Evolutionary conservation across 495 filamentous ascomycete genomes (phyloP).

Genomic region (Lasiosphaeria hispida): DNA sequence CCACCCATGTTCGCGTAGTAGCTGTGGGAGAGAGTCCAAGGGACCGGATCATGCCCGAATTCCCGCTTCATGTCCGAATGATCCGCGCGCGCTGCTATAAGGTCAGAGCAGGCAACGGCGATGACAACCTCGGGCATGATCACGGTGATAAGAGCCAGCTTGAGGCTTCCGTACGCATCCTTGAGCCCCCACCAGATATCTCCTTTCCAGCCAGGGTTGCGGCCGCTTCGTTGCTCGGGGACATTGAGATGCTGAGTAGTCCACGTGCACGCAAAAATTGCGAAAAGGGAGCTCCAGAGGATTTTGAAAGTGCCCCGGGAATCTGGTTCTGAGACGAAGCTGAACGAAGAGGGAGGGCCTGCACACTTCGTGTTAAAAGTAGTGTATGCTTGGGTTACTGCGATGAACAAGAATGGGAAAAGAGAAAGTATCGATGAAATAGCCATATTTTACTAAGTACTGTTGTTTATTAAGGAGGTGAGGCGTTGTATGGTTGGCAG

Average conservation of each 20-base stretch:
- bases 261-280: background rate
- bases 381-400: too few species aligned
- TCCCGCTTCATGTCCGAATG: background rate
- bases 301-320: background rate
- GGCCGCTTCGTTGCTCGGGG: background rate
- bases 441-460: too few species aligned
- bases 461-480: too few species aligned
- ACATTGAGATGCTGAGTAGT: slow-evolving; percentile 2
- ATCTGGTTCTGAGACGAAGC: background rate
- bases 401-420: too few species aligned
- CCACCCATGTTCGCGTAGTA: background rate
- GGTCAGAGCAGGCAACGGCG: background rate
- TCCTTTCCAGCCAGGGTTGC: background rate
- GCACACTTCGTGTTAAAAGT: too few species aligned
- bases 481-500: too few species aligned
- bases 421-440: too few species aligned
- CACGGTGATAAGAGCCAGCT: background rate
- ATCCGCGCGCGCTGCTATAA: background rate
- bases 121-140: background rate
- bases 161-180: background rate
- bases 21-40: background rate
- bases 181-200: background rate
- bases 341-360: too few species aligned
- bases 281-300: background rate
- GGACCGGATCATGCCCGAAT: background rate